Percentiles rank a stretch among this genome's conserved stretches.
Conservation (phyloP, 805 yeast species). For the Starmera pachycereana region DNA sequence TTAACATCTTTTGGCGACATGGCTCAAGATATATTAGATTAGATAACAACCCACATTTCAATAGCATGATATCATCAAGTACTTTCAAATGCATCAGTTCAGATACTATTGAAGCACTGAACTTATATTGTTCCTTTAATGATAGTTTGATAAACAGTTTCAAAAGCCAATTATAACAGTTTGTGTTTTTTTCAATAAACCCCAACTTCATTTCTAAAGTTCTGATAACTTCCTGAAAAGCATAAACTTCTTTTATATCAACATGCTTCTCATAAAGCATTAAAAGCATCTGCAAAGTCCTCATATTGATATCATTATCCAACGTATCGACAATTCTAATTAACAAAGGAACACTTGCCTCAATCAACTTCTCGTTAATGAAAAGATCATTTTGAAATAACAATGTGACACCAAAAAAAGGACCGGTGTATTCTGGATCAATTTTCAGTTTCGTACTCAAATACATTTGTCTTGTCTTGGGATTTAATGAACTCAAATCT, state of each 20-base stretch:
- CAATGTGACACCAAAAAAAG: constrained; percentile 8
- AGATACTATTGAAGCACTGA: too few species aligned
- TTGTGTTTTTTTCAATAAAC: not conserved
- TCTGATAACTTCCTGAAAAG: not conserved
- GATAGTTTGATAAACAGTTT: too few species aligned
- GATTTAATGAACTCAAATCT: not conserved
- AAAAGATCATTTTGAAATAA: constrained; percentile 6
- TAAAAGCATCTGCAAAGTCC: constrained; percentile 6
- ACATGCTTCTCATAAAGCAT: constrained; percentile 8
- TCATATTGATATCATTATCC: not conserved
- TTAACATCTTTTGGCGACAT: too few species aligned
- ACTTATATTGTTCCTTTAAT: too few species aligned
- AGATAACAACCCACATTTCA: too few species aligned
- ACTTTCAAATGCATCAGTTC: too few species aligned
- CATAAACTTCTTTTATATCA: not conserved
- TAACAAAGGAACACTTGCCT: not conserved
- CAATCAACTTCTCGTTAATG: not conserved
- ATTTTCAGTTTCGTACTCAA: constrained; percentile 4
- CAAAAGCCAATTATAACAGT: too few species aligned
- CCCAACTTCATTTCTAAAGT: not conserved
- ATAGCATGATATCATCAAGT: too few species aligned
- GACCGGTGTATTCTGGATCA: constrained; percentile 3
- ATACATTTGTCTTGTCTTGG: constrained; percentile 2
- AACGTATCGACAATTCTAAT: not conserved
- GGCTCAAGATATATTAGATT: too few species aligned